Evolutionary conservation across 2,329 filamentous ascomycete species (phyloP).

Genomic region (Orbilia oligospora): DNA sequence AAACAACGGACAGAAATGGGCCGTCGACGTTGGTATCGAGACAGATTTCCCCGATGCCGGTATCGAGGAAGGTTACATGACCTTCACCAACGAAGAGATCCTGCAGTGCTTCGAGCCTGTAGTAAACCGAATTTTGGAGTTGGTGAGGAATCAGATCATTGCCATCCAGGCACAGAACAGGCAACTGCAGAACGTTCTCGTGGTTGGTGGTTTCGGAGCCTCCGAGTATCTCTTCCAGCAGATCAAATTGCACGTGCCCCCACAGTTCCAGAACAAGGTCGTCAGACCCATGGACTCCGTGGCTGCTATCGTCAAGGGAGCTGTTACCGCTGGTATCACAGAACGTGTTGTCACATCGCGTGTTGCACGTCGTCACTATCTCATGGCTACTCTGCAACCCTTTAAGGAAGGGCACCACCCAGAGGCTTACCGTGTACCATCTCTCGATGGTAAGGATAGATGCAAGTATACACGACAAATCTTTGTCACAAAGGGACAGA

Average conservation of each 20-base stretch:
- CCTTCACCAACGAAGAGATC: slow-evolving; percentile 99
- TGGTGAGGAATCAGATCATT: slow-evolving; percentile 98
- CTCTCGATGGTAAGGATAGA: slow-evolving; percentile 94
- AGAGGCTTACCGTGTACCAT: slow-evolving; percentile 96
- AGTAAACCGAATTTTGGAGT: slow-evolving; percentile 94
- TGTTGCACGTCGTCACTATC: slow-evolving; percentile 96
- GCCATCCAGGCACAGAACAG: slow-evolving; percentile 98
- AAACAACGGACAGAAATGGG: slow-evolving; percentile 99
- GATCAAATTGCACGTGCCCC: slow-evolving; percentile 97
- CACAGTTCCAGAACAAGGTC: slow-evolving; percentile 98
- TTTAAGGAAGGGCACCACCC: slow-evolving; percentile 99
- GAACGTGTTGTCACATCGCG: slow-evolving; percentile 97
- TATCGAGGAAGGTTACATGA: slow-evolving; percentile 99
- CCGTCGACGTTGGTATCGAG: slow-evolving; percentile 97
- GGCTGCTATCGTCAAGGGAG: slow-evolving; percentile 97
- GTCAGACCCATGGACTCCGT: slow-evolving; percentile 99
- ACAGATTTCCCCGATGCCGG: slow-evolving; percentile 97
- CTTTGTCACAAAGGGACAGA: slow-evolving; percentile 97
- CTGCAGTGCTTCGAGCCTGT: slow-evolving; percentile 99
- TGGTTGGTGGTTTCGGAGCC: slow-evolving; percentile 97
- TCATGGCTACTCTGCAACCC: slow-evolving; percentile 98
- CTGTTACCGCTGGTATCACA: slow-evolving; percentile 96
- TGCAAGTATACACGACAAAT: slow-evolving; percentile 99
- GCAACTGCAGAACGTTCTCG: slow-evolving; percentile 91
- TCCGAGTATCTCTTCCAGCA: slow-evolving; percentile 99